Evolutionary conservation across 2,329 filamentous ascomycete species (phyloP).

Genomic region (Sporothrix euskadiensis): DNA sequence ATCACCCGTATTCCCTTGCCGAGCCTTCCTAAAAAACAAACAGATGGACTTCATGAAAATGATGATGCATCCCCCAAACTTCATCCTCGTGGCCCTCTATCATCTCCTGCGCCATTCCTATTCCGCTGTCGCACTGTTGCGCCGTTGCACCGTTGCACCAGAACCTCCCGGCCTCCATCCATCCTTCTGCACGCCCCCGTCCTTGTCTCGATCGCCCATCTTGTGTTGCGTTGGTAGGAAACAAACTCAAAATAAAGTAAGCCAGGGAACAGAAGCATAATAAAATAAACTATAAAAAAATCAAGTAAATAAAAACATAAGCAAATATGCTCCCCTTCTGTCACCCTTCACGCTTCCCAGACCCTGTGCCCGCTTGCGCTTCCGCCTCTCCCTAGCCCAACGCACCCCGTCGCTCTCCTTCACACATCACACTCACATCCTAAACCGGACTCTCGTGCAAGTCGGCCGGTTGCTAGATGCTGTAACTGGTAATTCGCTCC

Average conservation of each 20-base stretch:
- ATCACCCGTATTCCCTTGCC: not conserved
- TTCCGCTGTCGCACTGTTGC: constrained; percentile 17
- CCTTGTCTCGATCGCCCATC: constrained; percentile 21
- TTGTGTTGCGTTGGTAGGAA: constrained; percentile 21
- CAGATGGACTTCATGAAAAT: not conserved
- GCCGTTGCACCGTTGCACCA: constrained; percentile 14
- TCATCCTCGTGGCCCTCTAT: not conserved
- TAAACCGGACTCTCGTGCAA: not conserved
- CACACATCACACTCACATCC: constrained; percentile 9
- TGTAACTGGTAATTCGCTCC: constrained; percentile 11
- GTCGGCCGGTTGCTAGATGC: not conserved
- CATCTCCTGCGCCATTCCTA: not conserved
- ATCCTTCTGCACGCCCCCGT: constrained; percentile 12
- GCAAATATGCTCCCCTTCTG: not conserved
- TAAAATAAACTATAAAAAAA: not conserved
- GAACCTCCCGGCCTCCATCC: not conserved
- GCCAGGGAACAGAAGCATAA: not conserved
- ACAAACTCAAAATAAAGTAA: constrained; percentile 24
- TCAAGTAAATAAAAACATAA: not conserved
- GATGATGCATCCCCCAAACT: not conserved
- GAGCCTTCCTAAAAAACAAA: too few relatives aligned
- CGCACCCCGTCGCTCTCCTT: not conserved
- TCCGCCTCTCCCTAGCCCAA: not conserved
- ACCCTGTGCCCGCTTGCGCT: constrained; percentile 1
- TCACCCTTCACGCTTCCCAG: not conserved